Conservation (phyloP, 2,329 filamentous ascomycete species). For the Hypomyces perniciosus region DNA sequence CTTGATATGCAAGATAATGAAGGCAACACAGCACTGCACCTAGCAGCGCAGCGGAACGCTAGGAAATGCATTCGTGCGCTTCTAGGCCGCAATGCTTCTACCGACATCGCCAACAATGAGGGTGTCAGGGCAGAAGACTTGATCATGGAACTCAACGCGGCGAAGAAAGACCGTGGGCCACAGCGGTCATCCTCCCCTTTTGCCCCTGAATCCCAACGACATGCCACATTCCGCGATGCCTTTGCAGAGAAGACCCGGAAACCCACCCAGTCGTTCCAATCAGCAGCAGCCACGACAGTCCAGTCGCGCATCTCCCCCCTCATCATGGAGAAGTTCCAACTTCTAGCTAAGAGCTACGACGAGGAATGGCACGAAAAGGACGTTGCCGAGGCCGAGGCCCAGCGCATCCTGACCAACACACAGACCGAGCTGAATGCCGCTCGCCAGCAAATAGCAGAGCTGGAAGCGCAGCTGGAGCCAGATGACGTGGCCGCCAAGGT, state of each 20-base stretch:
- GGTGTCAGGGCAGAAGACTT: constrained; percentile 81
- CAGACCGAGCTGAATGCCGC: constrained; percentile 60
- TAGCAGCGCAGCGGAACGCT: constrained; percentile 74
- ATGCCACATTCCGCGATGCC: constrained; percentile 47
- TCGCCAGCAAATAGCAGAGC: constrained; percentile 53
- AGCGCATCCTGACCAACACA: constrained; percentile 58
- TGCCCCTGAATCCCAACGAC: constrained; percentile 55
- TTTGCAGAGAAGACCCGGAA: constrained; percentile 38
- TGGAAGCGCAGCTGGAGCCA: constrained; percentile 49
- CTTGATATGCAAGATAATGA: constrained; percentile 78
- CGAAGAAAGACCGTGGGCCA: constrained; percentile 59
- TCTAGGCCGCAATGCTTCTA: constrained; percentile 72
- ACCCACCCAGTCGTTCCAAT: constrained; percentile 43
- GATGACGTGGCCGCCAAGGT: constrained; percentile 48
- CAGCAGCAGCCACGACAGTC: constrained; percentile 61
- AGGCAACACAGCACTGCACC: constrained; percentile 78
- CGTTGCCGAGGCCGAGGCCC: constrained; percentile 60
- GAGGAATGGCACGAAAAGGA: constrained; percentile 71
- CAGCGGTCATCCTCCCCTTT: constrained; percentile 72
- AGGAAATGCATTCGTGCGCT: constrained; percentile 82
- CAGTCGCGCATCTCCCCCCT: constrained; percentile 63
- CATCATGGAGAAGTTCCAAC: constrained; percentile 66
- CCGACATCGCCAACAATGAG: constrained; percentile 74
- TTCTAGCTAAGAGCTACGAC: constrained; percentile 65
- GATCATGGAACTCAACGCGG: constrained; percentile 68